Percentiles rank a stretch among this genome's conserved stretches.
phyloP scores from a whole-genome alignment of 371 early-diverging fungal species.

The Parasitella parasitica region DNA sequence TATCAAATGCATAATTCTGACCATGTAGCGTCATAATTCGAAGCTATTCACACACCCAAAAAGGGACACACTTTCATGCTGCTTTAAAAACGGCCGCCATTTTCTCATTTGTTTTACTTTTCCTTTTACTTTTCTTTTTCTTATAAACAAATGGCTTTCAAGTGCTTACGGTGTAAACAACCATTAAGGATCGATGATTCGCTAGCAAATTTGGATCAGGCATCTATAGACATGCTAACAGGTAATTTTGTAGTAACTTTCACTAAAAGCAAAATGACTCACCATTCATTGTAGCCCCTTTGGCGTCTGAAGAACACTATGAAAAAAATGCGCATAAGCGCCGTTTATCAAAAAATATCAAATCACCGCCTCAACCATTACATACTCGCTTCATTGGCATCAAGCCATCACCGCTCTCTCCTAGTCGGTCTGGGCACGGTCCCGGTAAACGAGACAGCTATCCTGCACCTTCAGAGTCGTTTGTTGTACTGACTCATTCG shows the following conservation, averaged over 20 bases:
- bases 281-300: slow-evolving; percentile 17
- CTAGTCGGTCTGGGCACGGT: background rate
- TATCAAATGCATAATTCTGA: too few relatives aligned
- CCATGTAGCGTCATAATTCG: too few relatives aligned
- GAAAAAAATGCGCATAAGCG: slow-evolving; percentile 10
- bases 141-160: slow-evolving; percentile 19
- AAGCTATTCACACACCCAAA: too few relatives aligned
- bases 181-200: slow-evolving; percentile 61
- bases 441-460: slow-evolving; percentile 16
- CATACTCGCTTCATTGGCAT: slow-evolving; percentile 5
- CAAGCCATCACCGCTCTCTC: background rate
- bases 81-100: too few relatives aligned
- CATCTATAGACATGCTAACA: slow-evolving; percentile 46
- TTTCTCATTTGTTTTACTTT: too few relatives aligned
- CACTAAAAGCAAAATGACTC: background rate
- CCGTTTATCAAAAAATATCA: background rate
- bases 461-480: slow-evolving; percentile 55
- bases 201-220: slow-evolving; percentile 50
- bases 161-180: slow-evolving; percentile 62
- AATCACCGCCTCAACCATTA: background rate
- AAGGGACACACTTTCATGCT: too few relatives aligned
- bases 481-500: slow-evolving; percentile 52
- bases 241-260: slow-evolving; percentile 9
- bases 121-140: background rate
- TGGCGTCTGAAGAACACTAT: slow-evolving; percentile 31